phyloP scores from a whole-genome alignment of 495 filamentous ascomycete genomes.

The Penicillium soppii region DNA sequence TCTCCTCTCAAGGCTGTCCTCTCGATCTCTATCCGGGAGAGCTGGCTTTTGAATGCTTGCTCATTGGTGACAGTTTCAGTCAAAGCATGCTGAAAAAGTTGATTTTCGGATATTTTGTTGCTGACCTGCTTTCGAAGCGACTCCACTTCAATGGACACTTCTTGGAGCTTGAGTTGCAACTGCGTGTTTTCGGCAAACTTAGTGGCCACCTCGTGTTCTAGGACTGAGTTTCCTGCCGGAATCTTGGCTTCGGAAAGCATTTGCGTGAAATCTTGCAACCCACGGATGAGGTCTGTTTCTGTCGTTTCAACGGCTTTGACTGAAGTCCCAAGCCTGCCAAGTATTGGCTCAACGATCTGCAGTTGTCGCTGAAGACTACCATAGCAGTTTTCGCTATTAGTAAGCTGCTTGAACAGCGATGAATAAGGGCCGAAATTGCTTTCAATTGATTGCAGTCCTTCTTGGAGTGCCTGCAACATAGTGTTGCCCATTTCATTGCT shows the following conservation, averaged over 20 bases:
- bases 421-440: slow-evolving; percentile 21
- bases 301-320: slow-evolving; percentile 14
- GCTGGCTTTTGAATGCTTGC: slow-evolving; percentile 13
- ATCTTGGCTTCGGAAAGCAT: slow-evolving; percentile 23
- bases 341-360: slow-evolving; percentile 12
- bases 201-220: slow-evolving; percentile 10
- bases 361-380: slow-evolving; percentile 18
- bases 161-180: slow-evolving; percentile 27
- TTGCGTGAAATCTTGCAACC: slow-evolving; percentile 20
- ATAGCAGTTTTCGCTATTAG: slow-evolving; percentile 10
- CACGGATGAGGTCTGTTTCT: slow-evolving; percentile 18
- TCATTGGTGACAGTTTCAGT: slow-evolving; percentile 10
- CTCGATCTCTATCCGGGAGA: slow-evolving; percentile 15
- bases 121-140: slow-evolving; percentile 13
- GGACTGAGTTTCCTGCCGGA: slow-evolving; percentile 8
- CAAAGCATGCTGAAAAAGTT: slow-evolving; percentile 19
- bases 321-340: slow-evolving; percentile 16
- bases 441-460: slow-evolving; percentile 20
- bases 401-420: slow-evolving; percentile 23
- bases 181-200: slow-evolving; percentile 23
- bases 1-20: slow-evolving; percentile 19
- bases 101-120: slow-evolving; percentile 14
- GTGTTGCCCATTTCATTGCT: slow-evolving; percentile 15
- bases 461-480: slow-evolving; percentile 15
- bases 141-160: slow-evolving; percentile 12